Evolutionary conservation across 2,329 filamentous ascomycete species (phyloP).

Genomic region (Colletotrichum sidae): DNA sequence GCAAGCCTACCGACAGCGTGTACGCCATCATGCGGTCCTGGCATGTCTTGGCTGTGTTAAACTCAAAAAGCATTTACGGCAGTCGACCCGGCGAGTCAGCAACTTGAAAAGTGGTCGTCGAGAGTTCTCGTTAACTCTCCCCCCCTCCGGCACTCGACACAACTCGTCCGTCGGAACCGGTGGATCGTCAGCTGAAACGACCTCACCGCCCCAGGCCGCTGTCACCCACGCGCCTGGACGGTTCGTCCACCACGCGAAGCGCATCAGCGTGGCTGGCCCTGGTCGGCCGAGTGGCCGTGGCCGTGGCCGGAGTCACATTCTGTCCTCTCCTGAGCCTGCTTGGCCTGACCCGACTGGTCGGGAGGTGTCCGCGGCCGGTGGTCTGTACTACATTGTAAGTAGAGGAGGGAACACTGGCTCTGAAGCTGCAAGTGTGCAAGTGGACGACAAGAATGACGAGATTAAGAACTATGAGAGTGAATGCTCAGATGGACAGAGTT

Average conservation of each 20-base stretch:
- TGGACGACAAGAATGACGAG: neutral
- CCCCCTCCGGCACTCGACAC: neutral
- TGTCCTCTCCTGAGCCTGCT: constrained; percentile 11
- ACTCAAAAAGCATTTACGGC: too few relatives aligned
- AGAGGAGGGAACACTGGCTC: neutral
- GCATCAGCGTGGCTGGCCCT: neutral
- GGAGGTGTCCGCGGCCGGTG: neutral
- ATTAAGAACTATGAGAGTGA: too few relatives aligned
- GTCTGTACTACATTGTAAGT: neutral
- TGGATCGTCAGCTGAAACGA: constrained; percentile 18
- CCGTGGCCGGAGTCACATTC: constrained; percentile 7
- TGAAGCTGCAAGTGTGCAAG: neutral
- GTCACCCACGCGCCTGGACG: neutral
- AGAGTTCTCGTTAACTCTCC: neutral
- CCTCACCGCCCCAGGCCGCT: constrained; percentile 12
- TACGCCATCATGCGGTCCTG: too few relatives aligned
- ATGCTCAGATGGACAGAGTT: too few relatives aligned
- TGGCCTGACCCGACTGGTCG: constrained; percentile 2
- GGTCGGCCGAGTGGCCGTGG: neutral
- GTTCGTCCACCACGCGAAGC: neutral
- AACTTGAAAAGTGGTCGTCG: too few relatives aligned
- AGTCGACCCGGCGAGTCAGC: too few relatives aligned
- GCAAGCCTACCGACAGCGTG: too few relatives aligned
- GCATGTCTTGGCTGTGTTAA: too few relatives aligned
- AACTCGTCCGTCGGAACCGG: constrained; percentile 4